Percentiles rank a stretch among this genome's conserved stretches.
Conservation (phyloP, 345 rosid genomes). For the Clausena lansium region DNA sequence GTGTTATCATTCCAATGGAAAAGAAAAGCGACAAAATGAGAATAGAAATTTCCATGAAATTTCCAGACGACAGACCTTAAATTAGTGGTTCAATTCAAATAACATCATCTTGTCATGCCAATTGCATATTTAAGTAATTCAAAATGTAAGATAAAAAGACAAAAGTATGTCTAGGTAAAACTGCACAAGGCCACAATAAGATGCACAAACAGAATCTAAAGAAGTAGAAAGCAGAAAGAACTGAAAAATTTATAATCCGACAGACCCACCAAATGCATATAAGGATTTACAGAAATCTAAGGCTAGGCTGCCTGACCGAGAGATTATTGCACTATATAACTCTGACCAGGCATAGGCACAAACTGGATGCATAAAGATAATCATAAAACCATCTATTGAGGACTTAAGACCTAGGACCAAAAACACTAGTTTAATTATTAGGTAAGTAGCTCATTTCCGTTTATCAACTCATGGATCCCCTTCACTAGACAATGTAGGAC, state of each 20-base stretch:
- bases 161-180: background rate
- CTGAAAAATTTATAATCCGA: background rate
- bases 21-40: background rate
- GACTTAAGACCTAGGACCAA: too few relatives aligned
- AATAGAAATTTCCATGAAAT: background rate
- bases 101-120: conserved; percentile 89
- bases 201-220: background rate
- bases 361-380: too few relatives aligned
- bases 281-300: background rate
- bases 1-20: conserved; percentile 80
- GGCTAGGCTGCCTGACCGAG: background rate
- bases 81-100: conserved; percentile 75
- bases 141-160: background rate
- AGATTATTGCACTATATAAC: background rate
- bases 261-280: background rate
- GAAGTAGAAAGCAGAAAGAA: background rate
- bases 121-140: conserved; percentile 40
- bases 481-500: too few relatives aligned
- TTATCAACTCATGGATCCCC: too few relatives aligned
- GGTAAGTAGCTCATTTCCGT: too few relatives aligned
- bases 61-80: conserved; percentile 45
- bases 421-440: too few relatives aligned
- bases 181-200: background rate
- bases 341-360: background rate
- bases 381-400: too few relatives aligned